phyloP scores from a whole-genome alignment of 495 filamentous ascomycete species.

The Evansstolkia leycettana region DNA sequence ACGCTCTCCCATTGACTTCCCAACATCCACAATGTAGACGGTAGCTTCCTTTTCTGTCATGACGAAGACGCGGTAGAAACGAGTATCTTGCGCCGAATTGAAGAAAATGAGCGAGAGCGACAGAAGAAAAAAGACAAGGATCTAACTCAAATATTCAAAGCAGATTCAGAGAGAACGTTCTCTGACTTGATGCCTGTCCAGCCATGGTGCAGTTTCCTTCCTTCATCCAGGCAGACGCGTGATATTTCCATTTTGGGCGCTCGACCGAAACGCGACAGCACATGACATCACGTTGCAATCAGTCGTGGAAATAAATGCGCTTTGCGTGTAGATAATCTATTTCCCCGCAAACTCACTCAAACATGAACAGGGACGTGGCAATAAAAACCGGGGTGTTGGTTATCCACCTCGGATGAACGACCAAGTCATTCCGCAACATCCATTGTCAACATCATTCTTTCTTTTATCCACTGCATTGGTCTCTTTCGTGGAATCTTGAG shows the following conservation, averaged over 20 bases:
- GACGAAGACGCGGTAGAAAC: neutral
- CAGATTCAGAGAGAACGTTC: too few species aligned
- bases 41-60: constrained; percentile 96
- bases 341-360: neutral
- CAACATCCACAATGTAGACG: constrained; percentile 84
- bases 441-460: too few species aligned
- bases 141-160: too few species aligned
- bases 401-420: too few species aligned
- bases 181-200: too few species aligned
- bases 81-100: neutral
- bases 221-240: constrained; percentile 32
- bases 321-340: neutral
- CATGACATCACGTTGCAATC: constrained; percentile 31
- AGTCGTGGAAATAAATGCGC: constrained; percentile 1
- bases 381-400: too few species aligned
- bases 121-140: too few species aligned
- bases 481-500: too few species aligned
- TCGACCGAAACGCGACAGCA: constrained; percentile 21
- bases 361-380: neutral
- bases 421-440: too few species aligned
- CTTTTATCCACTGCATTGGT: too few species aligned
- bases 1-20: constrained; percentile 66
- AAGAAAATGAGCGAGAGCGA: too few species aligned
- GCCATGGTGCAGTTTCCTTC: too few species aligned
- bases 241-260: constrained; percentile 30